Conservation (phyloP, 108 stramenopile genomes). For the Nitzschia sp. region DNA sequence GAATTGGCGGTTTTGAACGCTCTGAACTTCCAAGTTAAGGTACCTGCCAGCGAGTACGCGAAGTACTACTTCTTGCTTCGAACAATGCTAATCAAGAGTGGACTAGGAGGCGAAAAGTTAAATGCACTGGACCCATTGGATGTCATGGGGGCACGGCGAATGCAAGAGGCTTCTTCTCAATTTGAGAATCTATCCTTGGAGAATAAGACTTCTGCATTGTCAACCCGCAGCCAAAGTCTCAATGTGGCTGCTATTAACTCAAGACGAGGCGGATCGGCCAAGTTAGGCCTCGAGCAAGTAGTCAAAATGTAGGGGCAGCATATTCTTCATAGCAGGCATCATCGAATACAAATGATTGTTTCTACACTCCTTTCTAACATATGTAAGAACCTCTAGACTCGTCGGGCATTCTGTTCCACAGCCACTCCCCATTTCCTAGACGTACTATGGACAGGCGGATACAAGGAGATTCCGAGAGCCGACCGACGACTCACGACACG, state of each 20-base stretch:
- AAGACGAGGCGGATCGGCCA: conserved; percentile 24
- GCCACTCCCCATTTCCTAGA: no score
- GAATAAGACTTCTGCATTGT: background rate
- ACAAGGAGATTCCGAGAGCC: no score
- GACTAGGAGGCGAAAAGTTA: conserved; percentile 60
- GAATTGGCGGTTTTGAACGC: conserved; percentile 77
- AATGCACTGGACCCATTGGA: conserved; percentile 60
- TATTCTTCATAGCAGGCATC: no score
- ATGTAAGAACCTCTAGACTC: no score
- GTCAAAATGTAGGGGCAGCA: conserved; percentile 50
- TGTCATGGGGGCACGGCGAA: conserved; percentile 59
- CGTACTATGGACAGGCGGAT: no score
- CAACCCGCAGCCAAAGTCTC: conserved; percentile 34
- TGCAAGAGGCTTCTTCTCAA: conserved; percentile 43
- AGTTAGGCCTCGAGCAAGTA: conserved; percentile 63
- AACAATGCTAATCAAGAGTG: conserved; percentile 78
- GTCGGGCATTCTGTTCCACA: no score
- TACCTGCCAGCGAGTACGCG: conserved; percentile 83
- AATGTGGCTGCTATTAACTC: conserved; percentile 7
- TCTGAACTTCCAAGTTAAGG: conserved; percentile 85
- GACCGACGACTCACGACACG: no score
- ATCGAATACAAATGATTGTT: no score
- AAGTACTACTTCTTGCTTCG: conserved; percentile 96
- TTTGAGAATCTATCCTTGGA: conserved; percentile 34
- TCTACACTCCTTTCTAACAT: no score